Conservation (phyloP, 2,329 filamentous ascomycete genomes). For the Ramularia collo-cygni region DNA sequence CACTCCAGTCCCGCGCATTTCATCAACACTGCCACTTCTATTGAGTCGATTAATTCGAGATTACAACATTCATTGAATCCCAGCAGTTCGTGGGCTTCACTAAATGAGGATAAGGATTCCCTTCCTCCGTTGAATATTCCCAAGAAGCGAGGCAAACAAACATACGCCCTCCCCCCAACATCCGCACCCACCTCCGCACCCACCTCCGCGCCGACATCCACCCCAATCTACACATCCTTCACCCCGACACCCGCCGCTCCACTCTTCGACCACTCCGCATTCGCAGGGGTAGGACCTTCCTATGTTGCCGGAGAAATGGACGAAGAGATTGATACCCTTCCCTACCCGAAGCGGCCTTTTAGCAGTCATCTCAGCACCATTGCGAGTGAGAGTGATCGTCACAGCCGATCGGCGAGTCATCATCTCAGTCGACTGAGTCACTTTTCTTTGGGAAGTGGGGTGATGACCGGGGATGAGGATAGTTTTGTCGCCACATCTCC, state of each 20-base stretch:
- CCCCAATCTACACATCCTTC: too few species aligned
- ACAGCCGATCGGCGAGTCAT: conserved; percentile 21
- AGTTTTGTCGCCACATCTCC: conserved; percentile 6
- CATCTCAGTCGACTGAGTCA: conserved; percentile 20
- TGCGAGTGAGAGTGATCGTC: conserved; percentile 26
- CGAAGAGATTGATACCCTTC: conserved; percentile 25
- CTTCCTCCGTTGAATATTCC: conserved; percentile 29
- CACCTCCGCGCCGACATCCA: too few species aligned
- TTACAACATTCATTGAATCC: conserved; percentile 6
- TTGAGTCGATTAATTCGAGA: conserved; percentile 28
- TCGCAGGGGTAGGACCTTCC: too few species aligned
- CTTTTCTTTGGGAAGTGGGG: conserved; percentile 28
- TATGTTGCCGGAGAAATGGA: conserved; percentile 1
- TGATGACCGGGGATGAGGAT: conserved; percentile 26
- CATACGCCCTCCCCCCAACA: too few species aligned
- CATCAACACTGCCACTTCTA: conserved; percentile 16
- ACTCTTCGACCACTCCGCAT: background rate
- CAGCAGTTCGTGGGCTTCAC: conserved; percentile 22
- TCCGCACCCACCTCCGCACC: too few species aligned
- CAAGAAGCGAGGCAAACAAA: conserved; percentile 25
- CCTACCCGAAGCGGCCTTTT: conserved; percentile 26
- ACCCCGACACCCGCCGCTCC: too few species aligned
- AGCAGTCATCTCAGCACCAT: conserved; percentile 32
- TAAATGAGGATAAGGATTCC: conserved; percentile 19
- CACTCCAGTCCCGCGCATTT: conserved; percentile 4